These are phyloP conservation scores for Penicillium salamii DNA, from an alignment of 495 filamentous ascomycete species.

Conservation along the genomic window DNA sequence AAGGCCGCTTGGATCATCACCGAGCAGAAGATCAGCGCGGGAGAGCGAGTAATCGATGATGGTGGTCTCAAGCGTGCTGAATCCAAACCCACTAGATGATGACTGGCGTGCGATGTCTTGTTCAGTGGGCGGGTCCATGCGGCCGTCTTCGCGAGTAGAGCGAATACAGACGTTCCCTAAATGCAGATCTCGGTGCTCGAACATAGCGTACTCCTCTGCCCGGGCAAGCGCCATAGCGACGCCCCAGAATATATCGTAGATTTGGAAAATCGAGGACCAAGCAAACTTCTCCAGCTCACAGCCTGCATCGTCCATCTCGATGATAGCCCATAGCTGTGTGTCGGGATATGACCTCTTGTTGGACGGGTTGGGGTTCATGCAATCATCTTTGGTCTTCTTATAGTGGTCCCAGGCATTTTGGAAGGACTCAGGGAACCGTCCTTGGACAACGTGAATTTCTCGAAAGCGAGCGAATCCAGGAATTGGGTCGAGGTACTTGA, in stretches of 20 bases:
- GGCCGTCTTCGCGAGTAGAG: constrained; percentile 36
- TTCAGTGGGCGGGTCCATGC: constrained; percentile 32
- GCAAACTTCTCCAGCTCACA: constrained; percentile 64
- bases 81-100: constrained; percentile 56
- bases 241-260: constrained; percentile 86
- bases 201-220: constrained; percentile 68
- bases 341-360: constrained; percentile 57
- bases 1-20: constrained; percentile 21
- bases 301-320: constrained; percentile 88
- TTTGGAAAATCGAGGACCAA: constrained; percentile 53
- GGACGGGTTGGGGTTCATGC: constrained; percentile 63
- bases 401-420: constrained; percentile 64
- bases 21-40: constrained; percentile 46
- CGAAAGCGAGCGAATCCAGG: constrained; percentile 93
- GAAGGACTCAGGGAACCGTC: constrained; percentile 61
- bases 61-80: constrained; percentile 70
- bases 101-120: constrained; percentile 25
- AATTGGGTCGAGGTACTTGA: constrained; percentile 71
- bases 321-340: constrained; percentile 70
- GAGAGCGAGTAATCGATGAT: constrained; percentile 91
- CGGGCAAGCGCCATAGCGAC: constrained; percentile 73
- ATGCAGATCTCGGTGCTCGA: constrained; percentile 91
- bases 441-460: constrained; percentile 69
- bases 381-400: constrained; percentile 56
- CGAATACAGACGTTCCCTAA: constrained; percentile 81